A percentile compares a stretch with the other conserved stretches of the same genome.
Evolutionary conservation across 345 rosid genomes (phyloP).

Genomic region (Pugionium dolabratum): DNA sequence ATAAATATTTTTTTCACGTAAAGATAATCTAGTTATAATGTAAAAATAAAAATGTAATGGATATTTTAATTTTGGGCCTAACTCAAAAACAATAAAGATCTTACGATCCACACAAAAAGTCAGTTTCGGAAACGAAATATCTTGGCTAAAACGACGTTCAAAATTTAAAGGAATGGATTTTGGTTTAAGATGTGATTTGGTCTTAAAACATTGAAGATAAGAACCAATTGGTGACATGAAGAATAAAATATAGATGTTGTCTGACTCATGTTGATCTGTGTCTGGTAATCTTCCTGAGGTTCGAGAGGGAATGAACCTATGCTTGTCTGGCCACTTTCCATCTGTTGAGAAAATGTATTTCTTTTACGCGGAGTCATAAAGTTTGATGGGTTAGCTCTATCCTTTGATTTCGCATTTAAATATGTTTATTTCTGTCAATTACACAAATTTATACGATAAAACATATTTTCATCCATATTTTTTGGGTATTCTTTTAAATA

Average conservation of each 20-base stretch:
- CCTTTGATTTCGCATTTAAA: no score
- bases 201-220: slow-evolving; percentile 4
- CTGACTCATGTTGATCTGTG: slow-evolving; percentile 30
- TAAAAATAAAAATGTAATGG: background rate
- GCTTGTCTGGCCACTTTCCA: slow-evolving; percentile 25
- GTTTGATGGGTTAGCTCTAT: no score
- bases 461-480: no score
- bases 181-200: background rate
- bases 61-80: slow-evolving; percentile 24
- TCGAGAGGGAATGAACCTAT: slow-evolving; percentile 3
- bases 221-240: slow-evolving; percentile 2
- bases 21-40: no score
- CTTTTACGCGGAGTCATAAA: slow-evolving; percentile 19
- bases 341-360: slow-evolving; percentile 4
- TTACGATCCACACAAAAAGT: background rate
- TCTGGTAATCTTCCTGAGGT: slow-evolving; percentile 12
- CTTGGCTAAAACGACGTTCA: background rate
- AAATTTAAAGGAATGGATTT: background rate
- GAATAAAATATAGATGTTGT: slow-evolving; percentile 24
- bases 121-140: background rate
- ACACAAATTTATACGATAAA: no score
- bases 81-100: background rate
- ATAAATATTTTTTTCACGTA: no score
- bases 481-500: no score
- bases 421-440: no score